Conservation (phyloP, 225 moss, liverwort and hornwort species). For the Bryoerythrophyllum caledonicum region DNA sequence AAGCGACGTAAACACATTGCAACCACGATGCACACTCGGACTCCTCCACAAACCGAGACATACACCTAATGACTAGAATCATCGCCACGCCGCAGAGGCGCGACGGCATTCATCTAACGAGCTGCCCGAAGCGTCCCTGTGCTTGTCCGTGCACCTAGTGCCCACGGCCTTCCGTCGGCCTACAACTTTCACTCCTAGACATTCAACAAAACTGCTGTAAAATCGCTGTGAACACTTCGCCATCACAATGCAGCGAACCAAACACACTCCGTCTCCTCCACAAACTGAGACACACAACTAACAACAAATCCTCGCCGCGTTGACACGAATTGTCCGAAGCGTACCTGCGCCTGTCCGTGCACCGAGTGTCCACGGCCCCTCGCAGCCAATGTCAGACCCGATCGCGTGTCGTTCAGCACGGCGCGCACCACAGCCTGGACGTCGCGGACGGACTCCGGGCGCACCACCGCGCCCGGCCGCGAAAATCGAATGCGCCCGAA, state of each 20-base stretch:
- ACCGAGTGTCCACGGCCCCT: constrained; percentile 73
- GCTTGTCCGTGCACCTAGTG: constrained; percentile 76
- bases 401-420: constrained; percentile 29
- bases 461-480: constrained; percentile 59
- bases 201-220: too few species aligned
- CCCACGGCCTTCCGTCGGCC: constrained; percentile 60
- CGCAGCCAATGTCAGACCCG: constrained; percentile 71
- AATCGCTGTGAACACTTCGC: too few species aligned
- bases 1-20: too few species aligned
- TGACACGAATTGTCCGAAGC: not conserved
- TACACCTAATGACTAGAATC: not conserved
- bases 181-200: too few species aligned
- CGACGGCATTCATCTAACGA: not conserved
- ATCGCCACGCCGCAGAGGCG: too few species aligned
- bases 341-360: constrained; percentile 72
- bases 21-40: too few species aligned
- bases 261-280: not conserved
- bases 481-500: constrained; percentile 57
- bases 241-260: too few species aligned
- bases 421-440: constrained; percentile 49
- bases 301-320: not conserved
- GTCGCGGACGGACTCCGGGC: constrained; percentile 56
- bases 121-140: constrained; percentile 29
- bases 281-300: not conserved
- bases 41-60: not conserved